Evolutionary conservation across 768 basidiomycete genomes (phyloP).

Genomic region (Cystobasidium ongulense): DNA sequence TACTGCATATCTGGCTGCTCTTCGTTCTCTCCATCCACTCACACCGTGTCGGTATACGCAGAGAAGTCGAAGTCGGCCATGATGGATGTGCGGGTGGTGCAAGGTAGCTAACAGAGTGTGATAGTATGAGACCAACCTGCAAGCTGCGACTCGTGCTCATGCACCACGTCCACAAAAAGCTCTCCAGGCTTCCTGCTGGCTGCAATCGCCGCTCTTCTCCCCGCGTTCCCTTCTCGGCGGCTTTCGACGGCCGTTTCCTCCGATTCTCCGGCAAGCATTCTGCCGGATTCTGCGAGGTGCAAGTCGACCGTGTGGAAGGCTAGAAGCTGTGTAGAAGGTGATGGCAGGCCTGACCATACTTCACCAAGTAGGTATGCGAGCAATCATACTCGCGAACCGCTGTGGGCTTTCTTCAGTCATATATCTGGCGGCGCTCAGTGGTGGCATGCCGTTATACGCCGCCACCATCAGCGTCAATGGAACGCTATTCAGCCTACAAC

Average conservation of each 20-base stretch:
- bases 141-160: no score
- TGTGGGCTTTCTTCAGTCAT: no score
- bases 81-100: neutral
- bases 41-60: conserved; percentile 16
- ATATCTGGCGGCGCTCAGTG: no score
- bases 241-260: neutral
- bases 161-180: neutral
- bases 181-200: neutral
- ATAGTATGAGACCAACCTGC: neutral
- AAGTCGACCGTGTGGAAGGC: neutral
- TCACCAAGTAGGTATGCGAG: no score
- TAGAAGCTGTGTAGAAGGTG: no score
- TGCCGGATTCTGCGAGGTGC: neutral
- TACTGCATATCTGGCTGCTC: neutral
- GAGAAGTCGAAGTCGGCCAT: conserved; percentile 25
- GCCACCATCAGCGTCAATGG: no score
- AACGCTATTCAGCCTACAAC: no score
- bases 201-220: no score
- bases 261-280: neutral
- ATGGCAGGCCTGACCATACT: no score
- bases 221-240: neutral
- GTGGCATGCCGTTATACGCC: no score
- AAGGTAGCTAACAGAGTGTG: neutral
- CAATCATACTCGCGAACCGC: no score
- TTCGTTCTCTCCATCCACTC: neutral